A percentile compares a stretch with the other conserved stretches of the same genome.
phyloP scores from a whole-genome alignment of 371 early-diverging fungal genomes.

The Syncephalastrum racemosum region DNA sequence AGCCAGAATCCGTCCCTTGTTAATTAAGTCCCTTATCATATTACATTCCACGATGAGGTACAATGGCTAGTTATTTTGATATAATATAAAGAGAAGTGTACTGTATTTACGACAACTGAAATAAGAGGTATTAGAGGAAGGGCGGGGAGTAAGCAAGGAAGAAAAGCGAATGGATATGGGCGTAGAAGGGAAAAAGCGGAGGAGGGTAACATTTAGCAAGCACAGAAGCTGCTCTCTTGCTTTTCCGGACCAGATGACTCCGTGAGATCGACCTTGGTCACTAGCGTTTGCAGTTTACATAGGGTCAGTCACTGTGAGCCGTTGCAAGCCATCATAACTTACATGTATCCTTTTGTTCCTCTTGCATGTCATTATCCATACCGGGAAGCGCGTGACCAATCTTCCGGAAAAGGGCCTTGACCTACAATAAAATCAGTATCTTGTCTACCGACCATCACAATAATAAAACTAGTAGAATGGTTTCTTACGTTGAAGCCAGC shows the following conservation, averaged over 20 bases:
- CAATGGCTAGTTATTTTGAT: too few relatives aligned
- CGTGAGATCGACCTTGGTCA: constrained; percentile 47
- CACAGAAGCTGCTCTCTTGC: constrained; percentile 43
- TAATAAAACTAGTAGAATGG: not conserved
- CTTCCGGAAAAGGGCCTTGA: constrained; percentile 92
- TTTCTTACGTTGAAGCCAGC: constrained; percentile 86
- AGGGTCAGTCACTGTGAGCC: not conserved
- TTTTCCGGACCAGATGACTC: constrained; percentile 20
- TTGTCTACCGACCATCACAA: not conserved
- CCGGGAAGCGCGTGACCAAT: constrained; percentile 96
- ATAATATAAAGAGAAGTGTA: too few relatives aligned
- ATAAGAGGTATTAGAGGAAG: too few relatives aligned
- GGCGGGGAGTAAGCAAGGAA: too few relatives aligned
- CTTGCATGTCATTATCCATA: constrained; percentile 64
- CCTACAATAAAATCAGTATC: constrained; percentile 18
- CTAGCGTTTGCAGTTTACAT: constrained; percentile 14
- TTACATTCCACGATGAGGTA: too few relatives aligned
- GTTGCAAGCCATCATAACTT: constrained; percentile 3
- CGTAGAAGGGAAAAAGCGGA: too few relatives aligned
- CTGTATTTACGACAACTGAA: too few relatives aligned
- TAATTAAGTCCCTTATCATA: too few relatives aligned
- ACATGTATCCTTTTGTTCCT: constrained; percentile 20
- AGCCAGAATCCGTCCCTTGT: too few relatives aligned
- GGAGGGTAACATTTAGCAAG: constrained; percentile 31
- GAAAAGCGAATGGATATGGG: too few relatives aligned